Evolutionary conservation across 768 basidiomycete genomes (phyloP).

Genomic region (Neoboletus brunneissimus): DNA sequence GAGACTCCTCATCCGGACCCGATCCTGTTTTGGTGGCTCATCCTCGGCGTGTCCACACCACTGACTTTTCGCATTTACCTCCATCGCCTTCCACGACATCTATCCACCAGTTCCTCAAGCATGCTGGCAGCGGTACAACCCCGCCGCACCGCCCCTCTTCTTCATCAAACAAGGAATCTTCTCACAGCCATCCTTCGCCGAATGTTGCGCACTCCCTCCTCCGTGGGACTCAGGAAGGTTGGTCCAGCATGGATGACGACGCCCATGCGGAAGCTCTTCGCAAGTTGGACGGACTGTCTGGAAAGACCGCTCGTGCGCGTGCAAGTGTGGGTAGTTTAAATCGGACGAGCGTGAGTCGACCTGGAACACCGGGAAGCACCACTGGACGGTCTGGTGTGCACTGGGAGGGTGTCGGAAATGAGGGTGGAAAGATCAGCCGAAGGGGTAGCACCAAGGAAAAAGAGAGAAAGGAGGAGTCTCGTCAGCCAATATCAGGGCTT

Average conservation of each 20-base stretch:
- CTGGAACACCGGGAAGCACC: constrained; percentile 70
- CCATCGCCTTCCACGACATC: constrained; percentile 90
- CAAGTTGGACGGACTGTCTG: constrained; percentile 86
- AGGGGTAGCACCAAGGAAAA: constrained; percentile 41
- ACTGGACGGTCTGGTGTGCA: constrained; percentile 46
- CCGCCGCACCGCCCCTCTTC: constrained; percentile 34
- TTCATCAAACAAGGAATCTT: constrained; percentile 40
- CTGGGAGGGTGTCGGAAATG: constrained; percentile 67
- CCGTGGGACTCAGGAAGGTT: constrained; percentile 85
- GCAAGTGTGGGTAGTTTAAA: constrained; percentile 75
- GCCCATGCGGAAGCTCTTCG: constrained; percentile 88
- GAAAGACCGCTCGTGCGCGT: constrained; percentile 71
- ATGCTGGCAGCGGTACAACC: constrained; percentile 41
- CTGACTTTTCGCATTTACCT: constrained; percentile 86
- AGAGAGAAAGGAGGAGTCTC: constrained; percentile 42
- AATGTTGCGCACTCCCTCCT: constrained; percentile 83
- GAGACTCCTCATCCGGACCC: constrained; percentile 63
- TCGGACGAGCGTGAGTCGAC: constrained; percentile 63
- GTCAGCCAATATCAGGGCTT: constrained; percentile 28
- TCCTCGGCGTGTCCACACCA: constrained; percentile 61
- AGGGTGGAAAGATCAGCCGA: constrained; percentile 35
- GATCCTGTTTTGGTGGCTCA: constrained; percentile 41
- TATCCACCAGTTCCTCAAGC: constrained; percentile 77
- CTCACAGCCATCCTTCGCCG: constrained; percentile 44
- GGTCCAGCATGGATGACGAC: constrained; percentile 84